These are phyloP conservation scores for Leccinellum albellum DNA, from an alignment of 768 basidiomycete species.

Conservation along the genomic window DNA sequence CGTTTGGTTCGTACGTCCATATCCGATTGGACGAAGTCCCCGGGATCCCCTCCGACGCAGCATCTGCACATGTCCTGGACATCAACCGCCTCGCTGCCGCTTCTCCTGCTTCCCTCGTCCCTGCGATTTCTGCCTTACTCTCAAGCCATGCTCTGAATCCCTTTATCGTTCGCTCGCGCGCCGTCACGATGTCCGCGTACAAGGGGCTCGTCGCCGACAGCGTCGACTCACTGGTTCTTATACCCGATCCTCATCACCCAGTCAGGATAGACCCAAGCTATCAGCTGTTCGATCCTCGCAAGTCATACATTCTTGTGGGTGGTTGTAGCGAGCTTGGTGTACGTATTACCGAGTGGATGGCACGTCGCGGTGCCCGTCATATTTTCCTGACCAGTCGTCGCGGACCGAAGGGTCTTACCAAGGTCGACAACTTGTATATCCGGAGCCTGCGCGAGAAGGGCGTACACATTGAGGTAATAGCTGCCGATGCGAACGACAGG, in stretches of 20 bases:
- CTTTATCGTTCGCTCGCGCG: slow-evolving; percentile 8
- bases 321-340: slow-evolving; percentile 24
- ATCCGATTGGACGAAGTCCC: slow-evolving; percentile 13
- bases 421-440: slow-evolving; percentile 28
- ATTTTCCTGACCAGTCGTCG: slow-evolving; percentile 30
- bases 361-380: slow-evolving; percentile 29
- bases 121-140: slow-evolving; percentile 17
- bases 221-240: slow-evolving; percentile 15
- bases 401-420: slow-evolving; percentile 16
- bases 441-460: slow-evolving; percentile 21
- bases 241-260: slow-evolving; percentile 4
- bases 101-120: slow-evolving; percentile 18
- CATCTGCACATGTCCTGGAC: slow-evolving; percentile 19
- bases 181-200: slow-evolving; percentile 12
- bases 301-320: slow-evolving; percentile 20
- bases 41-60: slow-evolving; percentile 17
- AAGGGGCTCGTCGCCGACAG: background rate
- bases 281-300: slow-evolving; percentile 30
- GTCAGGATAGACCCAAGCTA: slow-evolving; percentile 24
- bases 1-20: slow-evolving; percentile 26
- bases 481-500: slow-evolving; percentile 24
- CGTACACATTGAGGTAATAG: slow-evolving; percentile 25
- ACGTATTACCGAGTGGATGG: slow-evolving; percentile 34
- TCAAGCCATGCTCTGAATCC: slow-evolving; percentile 16
- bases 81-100: slow-evolving; percentile 19